phyloP scores from a whole-genome alignment of 2,329 filamentous ascomycete genomes.

The Phyllosticta capitalensis region DNA sequence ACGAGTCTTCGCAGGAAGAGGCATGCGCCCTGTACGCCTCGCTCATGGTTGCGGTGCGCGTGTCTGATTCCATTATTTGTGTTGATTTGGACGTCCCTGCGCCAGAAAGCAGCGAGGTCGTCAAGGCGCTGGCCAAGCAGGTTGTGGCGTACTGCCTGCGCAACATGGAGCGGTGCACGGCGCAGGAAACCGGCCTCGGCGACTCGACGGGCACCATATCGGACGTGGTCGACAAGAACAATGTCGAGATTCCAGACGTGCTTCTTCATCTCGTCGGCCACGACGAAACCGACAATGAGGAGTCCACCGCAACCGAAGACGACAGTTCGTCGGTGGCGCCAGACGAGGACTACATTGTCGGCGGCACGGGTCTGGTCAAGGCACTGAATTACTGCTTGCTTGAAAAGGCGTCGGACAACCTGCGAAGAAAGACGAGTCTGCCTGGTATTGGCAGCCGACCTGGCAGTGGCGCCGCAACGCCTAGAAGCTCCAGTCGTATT shows the following conservation, averaged over 20 bases:
- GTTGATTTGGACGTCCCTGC: conserved; percentile 86
- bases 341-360: conserved; percentile 91
- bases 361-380: conserved; percentile 90
- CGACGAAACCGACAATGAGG: conserved; percentile 28
- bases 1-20: conserved; percentile 78
- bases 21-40: conserved; percentile 90
- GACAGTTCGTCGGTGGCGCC: conserved; percentile 55
- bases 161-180: conserved; percentile 75
- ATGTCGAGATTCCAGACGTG: conserved; percentile 65
- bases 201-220: conserved; percentile 38
- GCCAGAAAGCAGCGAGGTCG: conserved; percentile 73
- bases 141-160: conserved; percentile 89
- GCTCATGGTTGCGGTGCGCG: conserved; percentile 73
- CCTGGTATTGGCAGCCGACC: conserved; percentile 19
- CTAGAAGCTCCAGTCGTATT: conserved; percentile 29
- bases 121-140: conserved; percentile 85
- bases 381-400: conserved; percentile 83
- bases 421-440: conserved; percentile 22
- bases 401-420: conserved; percentile 56
- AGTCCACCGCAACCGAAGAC: conserved; percentile 45
- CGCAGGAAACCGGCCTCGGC: conserved; percentile 47
- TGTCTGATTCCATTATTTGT: conserved; percentile 75
- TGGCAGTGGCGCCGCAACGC: conserved; percentile 46
- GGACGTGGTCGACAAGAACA: conserved; percentile 14
- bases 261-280: conserved; percentile 79